These are phyloP conservation scores for Moricandia moricandioides DNA, from an alignment of 345 rosid species.

Conservation along the genomic window DNA sequence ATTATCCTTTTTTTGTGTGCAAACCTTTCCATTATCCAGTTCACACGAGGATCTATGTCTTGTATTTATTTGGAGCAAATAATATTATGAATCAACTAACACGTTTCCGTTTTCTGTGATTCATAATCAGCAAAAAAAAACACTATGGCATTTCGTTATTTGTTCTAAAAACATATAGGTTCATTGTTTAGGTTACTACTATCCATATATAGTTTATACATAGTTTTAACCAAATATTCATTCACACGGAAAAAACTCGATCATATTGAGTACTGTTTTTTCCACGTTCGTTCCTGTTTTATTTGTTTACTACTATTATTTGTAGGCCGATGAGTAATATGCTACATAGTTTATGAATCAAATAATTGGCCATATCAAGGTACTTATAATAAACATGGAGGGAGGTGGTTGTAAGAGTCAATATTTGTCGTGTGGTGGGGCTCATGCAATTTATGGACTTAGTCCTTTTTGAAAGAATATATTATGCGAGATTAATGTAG, in stretches of 20 bases:
- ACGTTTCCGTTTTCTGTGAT: neutral
- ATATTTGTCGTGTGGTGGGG: conserved; percentile 30
- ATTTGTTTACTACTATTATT: neutral
- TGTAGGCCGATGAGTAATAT: neutral
- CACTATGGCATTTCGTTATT: neutral
- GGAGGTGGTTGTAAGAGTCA: conserved; percentile 28
- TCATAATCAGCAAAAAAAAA: neutral
- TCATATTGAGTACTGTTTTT: neutral
- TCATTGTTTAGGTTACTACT: neutral
- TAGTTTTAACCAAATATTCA: no score
- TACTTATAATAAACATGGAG: conserved; percentile 22
- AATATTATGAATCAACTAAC: neutral
- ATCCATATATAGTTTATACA: no score
- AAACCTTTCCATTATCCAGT: conserved; percentile 7
- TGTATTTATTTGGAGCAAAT: neutral
- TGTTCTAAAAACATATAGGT: neutral
- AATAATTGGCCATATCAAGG: conserved; percentile 10
- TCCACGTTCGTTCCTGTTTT: conserved; percentile 4
- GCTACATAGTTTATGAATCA: neutral
- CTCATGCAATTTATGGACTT: conserved; percentile 19
- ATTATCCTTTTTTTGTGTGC: no score
- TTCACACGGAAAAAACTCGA: neutral
- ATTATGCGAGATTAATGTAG: no score
- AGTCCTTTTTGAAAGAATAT: no score
- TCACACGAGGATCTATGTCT: neutral